Evolutionary conservation across 2,329 filamentous ascomycete species (phyloP).

Genomic region (Botrytis cinerea): DNA sequence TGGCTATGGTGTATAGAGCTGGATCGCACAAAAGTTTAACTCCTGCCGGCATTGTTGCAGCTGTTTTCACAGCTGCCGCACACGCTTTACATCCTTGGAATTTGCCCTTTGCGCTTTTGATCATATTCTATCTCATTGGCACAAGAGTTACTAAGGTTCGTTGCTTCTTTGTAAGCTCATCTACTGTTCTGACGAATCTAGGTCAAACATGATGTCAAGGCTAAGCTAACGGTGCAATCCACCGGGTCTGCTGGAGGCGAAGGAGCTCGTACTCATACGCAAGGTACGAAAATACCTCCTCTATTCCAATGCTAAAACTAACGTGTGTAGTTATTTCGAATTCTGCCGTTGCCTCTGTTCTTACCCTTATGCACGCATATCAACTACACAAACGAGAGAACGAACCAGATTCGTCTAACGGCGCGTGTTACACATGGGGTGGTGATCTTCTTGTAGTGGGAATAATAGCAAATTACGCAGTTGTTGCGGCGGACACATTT

Average conservation of each 20-base stretch:
- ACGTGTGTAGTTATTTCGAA: conserved; percentile 71
- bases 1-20: conserved; percentile 65
- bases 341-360: conserved; percentile 73
- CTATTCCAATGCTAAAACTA: conserved; percentile 20
- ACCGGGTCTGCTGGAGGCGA: conserved; percentile 75
- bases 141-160: conserved; percentile 78
- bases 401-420: conserved; percentile 29
- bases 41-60: conserved; percentile 69
- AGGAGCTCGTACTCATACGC: conserved; percentile 78
- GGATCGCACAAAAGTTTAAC: conserved; percentile 77
- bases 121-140: conserved; percentile 83
- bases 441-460: conserved; percentile 65
- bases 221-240: conserved; percentile 75
- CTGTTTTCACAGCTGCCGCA: conserved; percentile 70
- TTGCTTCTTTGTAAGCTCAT: background rate
- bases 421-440: conserved; percentile 57
- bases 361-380: conserved; percentile 60
- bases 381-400: conserved; percentile 55
- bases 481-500: conserved; percentile 90
- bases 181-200: conserved; percentile 43
- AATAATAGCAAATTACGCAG: conserved; percentile 82
- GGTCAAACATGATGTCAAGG: conserved; percentile 87
- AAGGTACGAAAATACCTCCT: conserved; percentile 52
- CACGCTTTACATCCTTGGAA: conserved; percentile 95
- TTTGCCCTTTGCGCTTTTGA: conserved; percentile 81